Conservation (phyloP, 2,329 filamentous ascomycete genomes). For the Paracoccidioides brasiliensis region DNA sequence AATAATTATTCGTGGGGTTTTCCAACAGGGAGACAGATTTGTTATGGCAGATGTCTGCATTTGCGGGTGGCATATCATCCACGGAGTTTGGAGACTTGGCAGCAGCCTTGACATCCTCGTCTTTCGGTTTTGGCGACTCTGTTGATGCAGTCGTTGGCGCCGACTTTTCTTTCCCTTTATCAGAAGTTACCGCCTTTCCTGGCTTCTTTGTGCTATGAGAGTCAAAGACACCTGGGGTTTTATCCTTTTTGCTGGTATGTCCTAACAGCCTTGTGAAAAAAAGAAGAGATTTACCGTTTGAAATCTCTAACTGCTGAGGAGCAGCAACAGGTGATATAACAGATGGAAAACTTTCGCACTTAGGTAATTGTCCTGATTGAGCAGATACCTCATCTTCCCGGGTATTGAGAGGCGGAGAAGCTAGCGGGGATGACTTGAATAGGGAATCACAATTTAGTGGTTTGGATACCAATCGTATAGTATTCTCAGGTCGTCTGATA, state of each 20-base stretch:
- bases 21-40: not conserved
- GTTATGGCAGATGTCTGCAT: not conserved
- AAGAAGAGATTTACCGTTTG: conserved; percentile 1
- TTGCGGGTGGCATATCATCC: not conserved
- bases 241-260: conserved; percentile 4
- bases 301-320: not conserved
- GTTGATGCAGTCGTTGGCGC: not conserved
- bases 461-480: conserved; percentile 1
- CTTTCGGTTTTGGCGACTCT: not conserved
- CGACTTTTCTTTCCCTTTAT: not conserved
- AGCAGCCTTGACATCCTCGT: not conserved
- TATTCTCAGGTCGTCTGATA: not conserved
- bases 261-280: conserved; percentile 7
- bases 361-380: conserved; percentile 1
- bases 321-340: not conserved
- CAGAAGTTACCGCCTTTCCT: not conserved
- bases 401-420: conserved; percentile 13
- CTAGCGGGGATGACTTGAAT: conserved; percentile 24
- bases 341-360: not conserved
- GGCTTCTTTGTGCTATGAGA: not conserved
- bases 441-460: conserved; percentile 10
- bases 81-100: not conserved
- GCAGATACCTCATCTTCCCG: not conserved
- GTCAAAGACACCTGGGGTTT: not conserved
- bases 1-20: not conserved